phyloP scores from a whole-genome alignment of 1,284 basidiomycete species.

The Rhodotorula sp. region DNA sequence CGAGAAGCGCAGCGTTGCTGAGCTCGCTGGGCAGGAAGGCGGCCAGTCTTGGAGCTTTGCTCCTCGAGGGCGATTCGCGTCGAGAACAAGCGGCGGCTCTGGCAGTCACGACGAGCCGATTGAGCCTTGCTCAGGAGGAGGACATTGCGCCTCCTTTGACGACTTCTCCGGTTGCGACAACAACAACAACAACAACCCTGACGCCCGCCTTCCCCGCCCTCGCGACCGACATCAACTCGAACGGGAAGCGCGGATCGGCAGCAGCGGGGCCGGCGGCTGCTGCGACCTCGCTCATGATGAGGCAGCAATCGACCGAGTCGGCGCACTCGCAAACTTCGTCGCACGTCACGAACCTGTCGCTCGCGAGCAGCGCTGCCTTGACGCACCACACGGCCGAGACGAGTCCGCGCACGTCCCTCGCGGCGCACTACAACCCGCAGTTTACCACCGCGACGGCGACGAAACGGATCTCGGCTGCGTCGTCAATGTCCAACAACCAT shows the following conservation, averaged over 20 bases:
- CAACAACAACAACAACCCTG: too few relatives aligned
- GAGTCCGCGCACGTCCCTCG: constrained; percentile 23
- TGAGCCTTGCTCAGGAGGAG: too few relatives aligned
- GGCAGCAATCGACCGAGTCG: constrained; percentile 33
- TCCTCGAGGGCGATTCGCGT: constrained; percentile 44
- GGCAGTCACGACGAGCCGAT: too few relatives aligned
- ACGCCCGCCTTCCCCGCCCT: not conserved
- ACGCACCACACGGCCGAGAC: constrained; percentile 20
- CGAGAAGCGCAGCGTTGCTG: constrained; percentile 33
- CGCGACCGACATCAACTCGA: not conserved
- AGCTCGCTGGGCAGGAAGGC: constrained; percentile 55
- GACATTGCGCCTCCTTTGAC: too few relatives aligned
- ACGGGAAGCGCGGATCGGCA: not conserved
- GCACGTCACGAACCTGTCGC: constrained; percentile 2
- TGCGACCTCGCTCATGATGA: constrained; percentile 28
- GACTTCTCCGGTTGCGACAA: too few relatives aligned
- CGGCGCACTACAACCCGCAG: not conserved
- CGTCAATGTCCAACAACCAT: not conserved
- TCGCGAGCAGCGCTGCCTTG: constrained; percentile 12
- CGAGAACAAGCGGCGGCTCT: not conserved
- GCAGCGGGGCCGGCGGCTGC: not conserved
- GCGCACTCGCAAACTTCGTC: constrained; percentile 20
- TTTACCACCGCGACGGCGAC: not conserved
- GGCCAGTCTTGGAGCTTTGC: constrained; percentile 51
- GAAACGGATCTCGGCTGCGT: not conserved